Conservation (phyloP, 163 green algal genomes). For the Scenedesmus sp. region DNA sequence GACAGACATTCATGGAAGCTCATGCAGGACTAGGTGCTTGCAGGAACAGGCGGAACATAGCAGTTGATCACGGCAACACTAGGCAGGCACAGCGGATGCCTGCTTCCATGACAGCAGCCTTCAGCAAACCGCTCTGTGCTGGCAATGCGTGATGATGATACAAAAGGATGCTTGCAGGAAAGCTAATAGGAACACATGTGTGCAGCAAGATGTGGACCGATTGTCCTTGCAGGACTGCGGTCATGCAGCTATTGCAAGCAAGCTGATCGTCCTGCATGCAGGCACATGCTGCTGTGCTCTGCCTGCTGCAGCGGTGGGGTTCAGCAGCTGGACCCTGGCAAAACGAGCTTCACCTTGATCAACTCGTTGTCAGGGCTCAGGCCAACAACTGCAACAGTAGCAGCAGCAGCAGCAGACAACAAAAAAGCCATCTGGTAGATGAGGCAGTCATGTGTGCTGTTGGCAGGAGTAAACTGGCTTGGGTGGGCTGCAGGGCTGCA, state of each 20-base stretch:
- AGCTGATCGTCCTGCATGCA: not conserved
- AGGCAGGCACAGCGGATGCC: no score
- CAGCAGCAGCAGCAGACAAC: not conserved
- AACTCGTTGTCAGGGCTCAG: constrained; percentile 22
- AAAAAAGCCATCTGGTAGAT: not conserved
- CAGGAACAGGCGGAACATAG: not conserved
- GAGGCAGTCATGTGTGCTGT: not conserved
- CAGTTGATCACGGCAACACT: no score
- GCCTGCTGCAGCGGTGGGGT: not conserved
- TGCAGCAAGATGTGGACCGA: not conserved
- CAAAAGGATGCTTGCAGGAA: not conserved
- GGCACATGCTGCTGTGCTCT: not conserved
- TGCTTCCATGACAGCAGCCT: not conserved
- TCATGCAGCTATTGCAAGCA: not conserved
- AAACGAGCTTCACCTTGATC: not conserved
- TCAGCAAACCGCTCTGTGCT: not conserved
- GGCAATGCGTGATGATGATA: not conserved
- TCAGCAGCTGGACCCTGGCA: not conserved
- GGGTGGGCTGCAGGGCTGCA: not conserved
- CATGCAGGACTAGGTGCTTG: not conserved
- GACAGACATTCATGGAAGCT: no score
- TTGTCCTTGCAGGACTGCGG: not conserved
- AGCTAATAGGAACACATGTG: not conserved
- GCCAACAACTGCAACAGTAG: constrained; percentile 31
- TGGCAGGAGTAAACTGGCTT: not conserved